Conservation (phyloP, 164 flowering plant genomes). For the Macadamia tetraphylla region DNA sequence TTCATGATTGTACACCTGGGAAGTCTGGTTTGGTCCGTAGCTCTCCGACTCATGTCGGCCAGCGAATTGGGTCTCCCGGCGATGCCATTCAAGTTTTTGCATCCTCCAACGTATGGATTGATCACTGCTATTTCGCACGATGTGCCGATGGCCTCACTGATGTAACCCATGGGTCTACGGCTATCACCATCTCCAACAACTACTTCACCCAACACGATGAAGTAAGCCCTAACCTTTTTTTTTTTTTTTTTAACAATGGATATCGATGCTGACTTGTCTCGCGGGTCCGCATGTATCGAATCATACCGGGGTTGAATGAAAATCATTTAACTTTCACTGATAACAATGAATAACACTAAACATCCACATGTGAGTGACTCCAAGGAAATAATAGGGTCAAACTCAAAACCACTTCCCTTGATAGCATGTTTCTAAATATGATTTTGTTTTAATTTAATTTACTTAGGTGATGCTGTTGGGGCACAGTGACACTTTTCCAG, state of each 20-base stretch:
- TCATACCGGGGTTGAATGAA: too few species aligned
- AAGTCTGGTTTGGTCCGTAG: constrained; percentile 17
- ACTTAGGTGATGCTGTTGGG: constrained; percentile 74
- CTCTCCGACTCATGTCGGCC: constrained; percentile 20
- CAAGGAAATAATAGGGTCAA: too few species aligned
- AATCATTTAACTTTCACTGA: too few species aligned
- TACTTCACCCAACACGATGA: constrained; percentile 24
- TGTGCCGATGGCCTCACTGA: constrained; percentile 26
- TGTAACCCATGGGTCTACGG: constrained; percentile 25
- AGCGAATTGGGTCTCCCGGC: constrained; percentile 15
- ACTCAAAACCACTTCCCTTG: too few species aligned
- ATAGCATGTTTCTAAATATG: too few species aligned
- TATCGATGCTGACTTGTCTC: too few species aligned
- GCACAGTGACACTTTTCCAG: constrained; percentile 38
- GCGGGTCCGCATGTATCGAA: too few species aligned
- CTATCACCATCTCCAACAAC: constrained; percentile 27
- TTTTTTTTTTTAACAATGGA: too few species aligned
- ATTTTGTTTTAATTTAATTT: too few species aligned
- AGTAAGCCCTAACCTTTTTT: not conserved
- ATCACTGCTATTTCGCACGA: constrained; percentile 22
- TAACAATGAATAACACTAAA: too few species aligned
- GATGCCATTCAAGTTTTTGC: constrained; percentile 22
- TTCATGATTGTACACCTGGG: constrained; percentile 27
- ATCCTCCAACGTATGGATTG: constrained; percentile 27
- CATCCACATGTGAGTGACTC: too few species aligned